Percentiles rank a stretch among this genome's conserved stretches.
phyloP scores from a whole-genome alignment of 192 early-diverging fungal species.

The Chytriomyces sp. region DNA sequence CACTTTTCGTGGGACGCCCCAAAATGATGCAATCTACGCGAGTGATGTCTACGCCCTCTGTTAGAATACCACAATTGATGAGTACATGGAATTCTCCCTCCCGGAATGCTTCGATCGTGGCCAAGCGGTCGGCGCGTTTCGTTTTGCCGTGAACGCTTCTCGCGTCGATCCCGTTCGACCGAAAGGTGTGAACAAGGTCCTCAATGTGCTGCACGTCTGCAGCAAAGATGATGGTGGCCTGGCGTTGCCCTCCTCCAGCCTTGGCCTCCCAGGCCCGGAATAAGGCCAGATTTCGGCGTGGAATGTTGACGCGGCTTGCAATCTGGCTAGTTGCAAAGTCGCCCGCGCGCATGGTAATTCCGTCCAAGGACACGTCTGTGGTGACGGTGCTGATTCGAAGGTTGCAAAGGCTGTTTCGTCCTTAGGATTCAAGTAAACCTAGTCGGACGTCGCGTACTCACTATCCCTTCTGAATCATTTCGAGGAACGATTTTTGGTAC shows the following conservation, averaged over 20 bases:
- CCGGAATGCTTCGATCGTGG: conserved; percentile 65
- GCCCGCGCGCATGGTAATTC: conserved; percentile 46
- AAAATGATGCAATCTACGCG: conserved; percentile 85
- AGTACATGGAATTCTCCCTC: conserved; percentile 68
- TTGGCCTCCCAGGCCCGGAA: conserved; percentile 57
- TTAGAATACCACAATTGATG: conserved; percentile 79
- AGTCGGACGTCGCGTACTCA: conserved; percentile 16
- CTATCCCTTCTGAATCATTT: conserved; percentile 86
- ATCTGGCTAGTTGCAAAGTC: conserved; percentile 67
- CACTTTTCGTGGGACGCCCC: conserved; percentile 81
- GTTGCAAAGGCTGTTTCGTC: conserved; percentile 20
- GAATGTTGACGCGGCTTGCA: conserved; percentile 16
- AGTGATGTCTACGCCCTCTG: conserved; percentile 86
- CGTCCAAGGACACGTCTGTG: conserved; percentile 29
- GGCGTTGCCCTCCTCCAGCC: conserved; percentile 26
- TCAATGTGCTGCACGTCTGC: conserved; percentile 79
- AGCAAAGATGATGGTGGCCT: conserved; percentile 84
- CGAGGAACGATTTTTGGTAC: conserved; percentile 70
- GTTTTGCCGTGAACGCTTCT: conserved; percentile 59
- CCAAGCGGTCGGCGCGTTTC: conserved; percentile 49
- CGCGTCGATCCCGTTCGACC: conserved; percentile 43
- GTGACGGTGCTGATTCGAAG: conserved; percentile 9
- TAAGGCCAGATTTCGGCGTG: conserved; percentile 40
- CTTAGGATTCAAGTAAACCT: background rate
- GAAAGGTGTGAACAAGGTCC: conserved; percentile 58